Base-by-base conservation (phyloP, 164 flowering plant species). In the Macadamia integrifolia region DNA sequence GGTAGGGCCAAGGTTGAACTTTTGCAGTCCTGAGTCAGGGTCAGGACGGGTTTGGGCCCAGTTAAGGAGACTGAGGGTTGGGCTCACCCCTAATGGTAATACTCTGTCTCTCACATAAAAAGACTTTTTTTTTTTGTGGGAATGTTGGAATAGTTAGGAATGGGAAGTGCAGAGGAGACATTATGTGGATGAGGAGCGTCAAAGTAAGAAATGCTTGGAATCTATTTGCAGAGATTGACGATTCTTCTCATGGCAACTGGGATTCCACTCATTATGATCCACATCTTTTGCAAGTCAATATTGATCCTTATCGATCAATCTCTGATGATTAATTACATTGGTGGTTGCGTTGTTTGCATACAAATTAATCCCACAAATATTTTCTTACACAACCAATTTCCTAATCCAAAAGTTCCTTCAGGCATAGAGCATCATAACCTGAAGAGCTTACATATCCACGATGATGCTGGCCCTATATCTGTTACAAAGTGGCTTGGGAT, bases 131-230 rank as follows among this genome's bases (percentile, higher is more conserved):
- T 15, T 30, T 53, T 65, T 46, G 1, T 71, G 0, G 23, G 23
- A 23, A 23, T 23, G 23, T 23, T 23, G 23, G 23, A 23, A 23
- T 67, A 85, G 89, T 72, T 85, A 28, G 89, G 89, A 1, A 85
- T 85, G 89, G 89, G 89, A 58, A 85, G 87, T 62, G 89, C 89
- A 12, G 87, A 83, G 57, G 89, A 85, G 75, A 83, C 89, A 0
- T 75, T 85, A 9, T 83, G 89, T 29, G 89, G 89, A 0, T 86
- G 83, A 73, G 87, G 89, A 0, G 89, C 87, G 0, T 61, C 72
- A 15, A 75, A 79, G 23, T 82, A 76, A 32, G 80, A 79, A 6
- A 84, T 85, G 85, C 75, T 85, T 9, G 87, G 89, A 0, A 56
- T 79, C 6, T 85, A 85, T 62, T 72, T 83, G 3, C 86, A 85